Conservation (phyloP, 164 flowering plant genomes). For the Brasenia schreberi region DNA sequence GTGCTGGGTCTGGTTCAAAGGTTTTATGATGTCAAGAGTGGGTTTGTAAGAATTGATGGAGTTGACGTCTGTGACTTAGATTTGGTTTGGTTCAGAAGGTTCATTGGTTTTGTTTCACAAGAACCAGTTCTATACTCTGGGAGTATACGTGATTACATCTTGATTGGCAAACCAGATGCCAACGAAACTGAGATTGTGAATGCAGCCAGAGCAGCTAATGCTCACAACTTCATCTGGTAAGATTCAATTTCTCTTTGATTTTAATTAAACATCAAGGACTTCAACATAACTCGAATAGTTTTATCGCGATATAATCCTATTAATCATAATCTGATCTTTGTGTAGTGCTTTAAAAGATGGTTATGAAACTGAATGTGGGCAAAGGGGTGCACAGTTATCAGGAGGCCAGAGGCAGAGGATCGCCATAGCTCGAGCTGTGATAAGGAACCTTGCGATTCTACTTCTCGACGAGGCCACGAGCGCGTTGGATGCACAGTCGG, state of each 20-base stretch:
- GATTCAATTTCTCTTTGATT: constrained; percentile 8
- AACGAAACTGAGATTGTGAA: constrained; percentile 67
- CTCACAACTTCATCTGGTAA: constrained; percentile 92
- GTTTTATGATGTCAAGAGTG: constrained; percentile 63
- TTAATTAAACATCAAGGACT: neutral
- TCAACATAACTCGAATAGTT: neutral
- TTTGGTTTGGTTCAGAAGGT: constrained; percentile 54
- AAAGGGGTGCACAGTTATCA: constrained; percentile 80
- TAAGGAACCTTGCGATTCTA: constrained; percentile 55
- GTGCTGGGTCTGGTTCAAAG: constrained; percentile 69
- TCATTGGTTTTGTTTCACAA: constrained; percentile 75
- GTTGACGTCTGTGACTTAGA: constrained; percentile 61
- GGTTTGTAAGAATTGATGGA: constrained; percentile 60
- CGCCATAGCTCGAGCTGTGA: constrained; percentile 81
- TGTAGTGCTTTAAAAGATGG: constrained; percentile 67
- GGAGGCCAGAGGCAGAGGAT: constrained; percentile 93
- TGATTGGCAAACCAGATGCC: constrained; percentile 51
- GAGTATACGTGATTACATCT: constrained; percentile 63
- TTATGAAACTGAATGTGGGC: constrained; percentile 79
- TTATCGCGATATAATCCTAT: neutral
- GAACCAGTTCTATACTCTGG: constrained; percentile 80
- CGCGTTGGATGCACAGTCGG: constrained; percentile 79
- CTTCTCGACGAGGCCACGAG: constrained; percentile 92
- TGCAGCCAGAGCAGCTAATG: constrained; percentile 87
- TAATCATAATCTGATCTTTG: neutral